phyloP scores from a whole-genome alignment of 176 grass and related monocot species.

The Ensete glaucum region DNA sequence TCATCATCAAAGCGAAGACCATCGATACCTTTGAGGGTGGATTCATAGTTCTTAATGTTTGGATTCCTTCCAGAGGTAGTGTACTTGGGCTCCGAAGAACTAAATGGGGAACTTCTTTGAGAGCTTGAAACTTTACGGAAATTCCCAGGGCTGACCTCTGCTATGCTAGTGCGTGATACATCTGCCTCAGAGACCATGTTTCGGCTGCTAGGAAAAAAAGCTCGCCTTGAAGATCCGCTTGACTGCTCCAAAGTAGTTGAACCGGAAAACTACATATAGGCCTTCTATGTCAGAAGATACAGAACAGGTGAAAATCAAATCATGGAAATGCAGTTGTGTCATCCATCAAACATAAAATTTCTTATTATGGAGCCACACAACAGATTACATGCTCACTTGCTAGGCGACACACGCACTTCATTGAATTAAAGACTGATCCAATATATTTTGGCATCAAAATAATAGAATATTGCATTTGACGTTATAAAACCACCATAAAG shows the following conservation, averaged over 20 bases:
- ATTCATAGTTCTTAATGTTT: constrained; percentile 67
- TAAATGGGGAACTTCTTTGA: constrained; percentile 53
- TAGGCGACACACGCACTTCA: no score
- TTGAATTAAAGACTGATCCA: no score
- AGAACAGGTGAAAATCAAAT: not conserved
- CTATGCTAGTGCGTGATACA: constrained; percentile 33
- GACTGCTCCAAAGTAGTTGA: constrained; percentile 59
- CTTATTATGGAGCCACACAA: no score
- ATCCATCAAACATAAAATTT: no score
- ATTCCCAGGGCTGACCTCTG: constrained; percentile 62
- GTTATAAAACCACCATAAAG: no score
- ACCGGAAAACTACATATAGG: constrained; percentile 36
- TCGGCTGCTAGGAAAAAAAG: constrained; percentile 56
- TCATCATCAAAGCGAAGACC: constrained; percentile 64
- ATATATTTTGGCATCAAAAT: no score
- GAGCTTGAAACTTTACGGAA: constrained; percentile 48
- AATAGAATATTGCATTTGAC: no score
- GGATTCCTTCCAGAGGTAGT: constrained; percentile 50
- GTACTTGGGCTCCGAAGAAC: constrained; percentile 39
- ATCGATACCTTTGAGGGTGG: constrained; percentile 78
- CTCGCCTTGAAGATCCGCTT: constrained; percentile 78
- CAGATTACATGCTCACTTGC: no score
- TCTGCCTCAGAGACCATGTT: constrained; percentile 51
- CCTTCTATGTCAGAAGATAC: constrained; percentile 21
- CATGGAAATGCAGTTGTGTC: not conserved